Conservation (phyloP, 108 stramenopile species). For the Nitzschia sp. region DNA sequence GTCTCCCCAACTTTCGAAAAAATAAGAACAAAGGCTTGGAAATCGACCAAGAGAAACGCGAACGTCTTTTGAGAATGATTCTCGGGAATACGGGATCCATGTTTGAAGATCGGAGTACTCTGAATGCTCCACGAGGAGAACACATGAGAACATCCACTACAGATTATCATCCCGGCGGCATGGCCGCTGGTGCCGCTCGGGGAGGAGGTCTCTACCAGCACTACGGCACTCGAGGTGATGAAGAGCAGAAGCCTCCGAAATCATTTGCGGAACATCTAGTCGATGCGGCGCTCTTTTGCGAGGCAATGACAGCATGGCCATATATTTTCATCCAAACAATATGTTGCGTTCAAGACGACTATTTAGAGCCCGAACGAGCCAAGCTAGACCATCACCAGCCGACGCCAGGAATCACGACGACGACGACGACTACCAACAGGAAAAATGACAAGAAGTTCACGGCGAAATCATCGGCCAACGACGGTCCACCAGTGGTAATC, state of each 20-base stretch:
- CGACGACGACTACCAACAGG: neutral
- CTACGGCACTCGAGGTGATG: neutral
- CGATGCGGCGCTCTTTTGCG: neutral
- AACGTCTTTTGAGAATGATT: neutral
- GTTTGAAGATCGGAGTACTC: slow-evolving; percentile 3
- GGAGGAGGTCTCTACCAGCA: neutral
- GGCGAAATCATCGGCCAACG: neutral
- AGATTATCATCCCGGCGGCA: neutral
- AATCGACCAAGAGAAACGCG: neutral
- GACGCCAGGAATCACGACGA: neutral
- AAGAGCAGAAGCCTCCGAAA: neutral
- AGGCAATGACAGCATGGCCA: neutral
- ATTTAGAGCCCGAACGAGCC: neutral
- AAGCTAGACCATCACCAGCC: neutral
- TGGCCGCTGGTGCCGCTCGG: neutral
- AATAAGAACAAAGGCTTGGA: neutral
- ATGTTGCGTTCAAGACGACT: slow-evolving; percentile 6
- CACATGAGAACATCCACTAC: neutral
- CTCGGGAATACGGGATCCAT: slow-evolving; percentile 1
- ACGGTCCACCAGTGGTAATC: neutral
- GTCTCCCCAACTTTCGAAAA: neutral
- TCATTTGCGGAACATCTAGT: slow-evolving; percentile 1
- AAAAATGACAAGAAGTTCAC: neutral
- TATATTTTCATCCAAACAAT: neutral
- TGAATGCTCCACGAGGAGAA: neutral